Evolutionary conservation across 2,329 filamentous ascomycete genomes (phyloP), one percentile per base, ranked within the genome.

Genomic region (Trichoderma sp.): DNA sequence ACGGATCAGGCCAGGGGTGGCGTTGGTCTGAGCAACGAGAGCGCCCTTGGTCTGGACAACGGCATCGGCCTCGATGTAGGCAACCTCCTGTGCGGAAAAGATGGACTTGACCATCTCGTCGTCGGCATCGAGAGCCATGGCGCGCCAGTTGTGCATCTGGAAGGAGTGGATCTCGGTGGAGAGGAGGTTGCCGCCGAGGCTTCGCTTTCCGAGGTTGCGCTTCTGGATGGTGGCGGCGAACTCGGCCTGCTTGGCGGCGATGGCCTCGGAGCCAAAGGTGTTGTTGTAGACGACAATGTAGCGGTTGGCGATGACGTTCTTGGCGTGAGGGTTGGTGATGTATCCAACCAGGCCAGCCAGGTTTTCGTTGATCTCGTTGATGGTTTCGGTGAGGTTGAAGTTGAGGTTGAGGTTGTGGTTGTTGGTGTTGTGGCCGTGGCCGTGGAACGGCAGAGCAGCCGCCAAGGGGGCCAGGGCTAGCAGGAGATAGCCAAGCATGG

Each of bases 241-340:
- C 68, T 78, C 80, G 37, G 80, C 77, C 74, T 86, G 79, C 76
- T 87, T 85, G 59, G 82, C 79, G 46, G 80, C 77, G 73, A 90
- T 83, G 46, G 79, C 79, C 18, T 81, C 82, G 26, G 83, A 79
- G 70, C 79, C 80, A 72, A 83, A 83, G 67, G 82, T 84, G 71
- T 81, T 81, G 77, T 89, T 87, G 81, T 89, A 90, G 69, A 90
- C 87, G 66, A 90, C 87, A 71, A 91, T 90, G 78, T 89, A 91
- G 59, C 82, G 81, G 79, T 86, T 84, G 43, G 85, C 79, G 59
- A 90, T 83, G 69, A 85, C 77, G 73, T 87, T 79, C 11, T 72
- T 72, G 66, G 82, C 83, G 37, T 82, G 77, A 2, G 81, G 76
- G 75, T 89, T 89, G 73, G 79, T 77, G 73, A 89, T 77, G 72